Percentiles rank a stretch among this genome's conserved stretches.
Evolutionary conservation across 2,329 filamentous ascomycete genomes (phyloP).

Genomic region (Neofusicoccum umdonicola): DNA sequence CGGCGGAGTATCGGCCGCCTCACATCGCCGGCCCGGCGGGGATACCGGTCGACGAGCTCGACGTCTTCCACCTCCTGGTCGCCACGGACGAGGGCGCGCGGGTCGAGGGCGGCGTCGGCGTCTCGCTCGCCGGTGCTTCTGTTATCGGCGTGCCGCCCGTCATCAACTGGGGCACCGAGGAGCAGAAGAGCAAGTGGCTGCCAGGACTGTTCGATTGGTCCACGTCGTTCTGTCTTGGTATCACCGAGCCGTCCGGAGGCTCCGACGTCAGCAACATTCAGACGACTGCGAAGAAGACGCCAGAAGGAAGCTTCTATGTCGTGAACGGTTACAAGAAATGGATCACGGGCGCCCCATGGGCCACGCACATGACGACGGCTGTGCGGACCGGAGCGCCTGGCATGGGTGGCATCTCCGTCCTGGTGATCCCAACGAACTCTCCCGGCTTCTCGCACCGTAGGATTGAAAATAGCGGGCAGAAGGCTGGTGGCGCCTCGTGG

Average conservation of each 20-base stretch:
- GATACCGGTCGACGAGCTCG: conserved; percentile 36
- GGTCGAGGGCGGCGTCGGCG: conserved; percentile 57
- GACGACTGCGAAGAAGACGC: conserved; percentile 67
- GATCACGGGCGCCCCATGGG: conserved; percentile 63
- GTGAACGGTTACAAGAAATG: conserved; percentile 69
- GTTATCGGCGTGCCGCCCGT: conserved; percentile 64
- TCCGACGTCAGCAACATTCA: conserved; percentile 64
- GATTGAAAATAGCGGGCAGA: conserved; percentile 66
- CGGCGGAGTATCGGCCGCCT: conserved; percentile 42
- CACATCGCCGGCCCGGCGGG: conserved; percentile 37
- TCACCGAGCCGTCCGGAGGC: conserved; percentile 61
- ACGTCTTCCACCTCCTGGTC: conserved; percentile 47
- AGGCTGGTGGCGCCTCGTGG: conserved; percentile 60
- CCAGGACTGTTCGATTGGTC: conserved; percentile 58
- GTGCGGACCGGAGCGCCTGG: conserved; percentile 59
- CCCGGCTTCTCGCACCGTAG: conserved; percentile 53
- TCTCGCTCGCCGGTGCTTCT: conserved; percentile 58
- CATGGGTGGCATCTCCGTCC: conserved; percentile 53
- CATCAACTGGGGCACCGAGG: conserved; percentile 59
- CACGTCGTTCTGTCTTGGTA: conserved; percentile 62
- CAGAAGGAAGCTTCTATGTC: conserved; percentile 68
- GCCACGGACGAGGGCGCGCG: conserved; percentile 56
- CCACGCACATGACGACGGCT: conserved; percentile 61
- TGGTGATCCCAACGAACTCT: conserved; percentile 54
- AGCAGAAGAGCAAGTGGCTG: conserved; percentile 59